Conservation (phyloP, 1,284 basidiomycete genomes). For the Ustilago crameri region DNA sequence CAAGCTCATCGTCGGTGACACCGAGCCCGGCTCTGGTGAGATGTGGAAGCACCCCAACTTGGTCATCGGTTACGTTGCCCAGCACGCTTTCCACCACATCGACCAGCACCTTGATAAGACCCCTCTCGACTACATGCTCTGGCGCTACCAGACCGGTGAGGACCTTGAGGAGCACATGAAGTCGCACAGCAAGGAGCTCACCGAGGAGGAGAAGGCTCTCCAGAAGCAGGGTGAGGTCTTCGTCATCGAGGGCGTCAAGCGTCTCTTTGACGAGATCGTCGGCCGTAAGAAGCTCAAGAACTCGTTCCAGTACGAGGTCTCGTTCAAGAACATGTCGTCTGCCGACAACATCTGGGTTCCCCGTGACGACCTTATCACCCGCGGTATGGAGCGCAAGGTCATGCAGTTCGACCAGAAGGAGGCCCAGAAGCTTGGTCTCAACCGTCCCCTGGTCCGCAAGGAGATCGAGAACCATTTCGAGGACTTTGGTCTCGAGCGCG, state of each 20-base stretch:
- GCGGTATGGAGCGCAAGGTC: conserved; percentile 66
- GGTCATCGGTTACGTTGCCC: conserved; percentile 68
- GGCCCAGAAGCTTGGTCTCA: conserved; percentile 66
- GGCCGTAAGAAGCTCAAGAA: conserved; percentile 68
- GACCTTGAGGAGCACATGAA: conserved; percentile 68
- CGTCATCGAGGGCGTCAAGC: conserved; percentile 67
- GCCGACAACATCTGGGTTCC: conserved; percentile 67
- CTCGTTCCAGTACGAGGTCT: conserved; percentile 68
- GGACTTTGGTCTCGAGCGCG: conserved; percentile 67
- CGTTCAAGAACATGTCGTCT: conserved; percentile 68
- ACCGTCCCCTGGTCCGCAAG: conserved; percentile 66
- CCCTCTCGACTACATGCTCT: conserved; percentile 68
- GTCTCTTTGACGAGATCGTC: conserved; percentile 66
- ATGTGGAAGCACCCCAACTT: conserved; percentile 69
- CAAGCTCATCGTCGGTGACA: conserved; percentile 68
- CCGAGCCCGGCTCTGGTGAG: conserved; percentile 66
- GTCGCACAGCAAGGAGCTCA: conserved; percentile 53
- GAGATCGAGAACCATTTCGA: conserved; percentile 69
- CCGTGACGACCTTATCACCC: conserved; percentile 64
- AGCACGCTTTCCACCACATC: conserved; percentile 69
- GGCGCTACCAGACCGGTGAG: conserved; percentile 69
- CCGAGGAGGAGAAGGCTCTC: conserved; percentile 58
- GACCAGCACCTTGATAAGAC: conserved; percentile 69
- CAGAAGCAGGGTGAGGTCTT: conserved; percentile 68
- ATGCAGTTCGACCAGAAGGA: conserved; percentile 64